Evolutionary conservation across 2,329 filamentous ascomycete genomes (phyloP), one percentile per base, ranked within the genome.

Genomic region (Neonectria punicea): DNA sequence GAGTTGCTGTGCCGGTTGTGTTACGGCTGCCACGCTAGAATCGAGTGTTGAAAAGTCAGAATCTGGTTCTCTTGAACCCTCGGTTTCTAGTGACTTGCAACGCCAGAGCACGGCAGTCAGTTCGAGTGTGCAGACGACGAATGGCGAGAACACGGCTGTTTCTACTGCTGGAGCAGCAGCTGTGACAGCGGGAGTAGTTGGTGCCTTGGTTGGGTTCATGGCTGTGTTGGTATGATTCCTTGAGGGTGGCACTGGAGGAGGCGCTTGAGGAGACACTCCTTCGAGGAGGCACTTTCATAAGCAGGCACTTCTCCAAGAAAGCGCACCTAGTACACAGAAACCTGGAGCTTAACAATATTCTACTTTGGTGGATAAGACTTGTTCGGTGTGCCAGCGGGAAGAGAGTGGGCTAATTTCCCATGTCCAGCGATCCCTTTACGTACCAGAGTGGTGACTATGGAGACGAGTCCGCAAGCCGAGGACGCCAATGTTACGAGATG

Each of bases 141-240:
- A 65, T 49, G 65, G 32, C 10, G 58, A 50, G 0, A 55, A 54
- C 57, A 70, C 69, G 22, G 71, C 70, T 4, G 51, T 67, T 46
- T 73, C 73, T 55, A 67, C 66, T 39, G 72, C 70, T 16, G 70
- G 69, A 57, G 72, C 66, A 25, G 69, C 63, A 28, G 66, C 65
- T 28, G 62, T 66, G 34, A 73, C 62, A 53, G 70, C 57, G 14
- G 72, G 66, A 28, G 57, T 73, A 39, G 72, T 74, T 54, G 68
- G 72, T 41, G 72, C 66, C 51, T 41, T 74, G 20, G 47, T 74
- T 47, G 72, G 72, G 47, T 39, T 74, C 34, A 65, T 74, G 64
- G 68, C 63, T 32, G 54, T 73, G n/a, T 66, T 73, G 58, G 69
- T 51, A 57, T 74, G 55, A 73, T 58, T 28, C 41, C 51, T 53